These are phyloP conservation scores for Annulohypoxylon truncatum DNA, from an alignment of 2,329 filamentous ascomycete species.

Conservation along the genomic window DNA sequence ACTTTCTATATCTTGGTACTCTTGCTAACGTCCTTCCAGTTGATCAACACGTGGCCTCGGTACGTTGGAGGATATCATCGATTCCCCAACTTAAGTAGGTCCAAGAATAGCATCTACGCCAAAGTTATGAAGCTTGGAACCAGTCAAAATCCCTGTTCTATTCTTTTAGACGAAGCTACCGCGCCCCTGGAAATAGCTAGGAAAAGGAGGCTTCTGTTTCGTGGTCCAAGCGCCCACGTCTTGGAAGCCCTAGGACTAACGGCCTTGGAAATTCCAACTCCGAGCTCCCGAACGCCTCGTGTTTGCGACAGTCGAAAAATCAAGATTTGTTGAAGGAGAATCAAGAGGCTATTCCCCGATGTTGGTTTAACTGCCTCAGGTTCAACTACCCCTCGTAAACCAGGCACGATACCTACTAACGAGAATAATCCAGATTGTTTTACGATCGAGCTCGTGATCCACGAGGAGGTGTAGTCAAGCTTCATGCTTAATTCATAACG, in stretches of 20 bases:
- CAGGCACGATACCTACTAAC: neutral
- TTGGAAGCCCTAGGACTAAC: constrained; percentile 2
- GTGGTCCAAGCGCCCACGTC: constrained; percentile 16
- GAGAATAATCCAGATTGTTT: neutral
- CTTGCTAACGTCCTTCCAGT: neutral
- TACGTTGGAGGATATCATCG: neutral
- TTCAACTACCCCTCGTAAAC: neutral
- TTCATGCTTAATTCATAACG: neutral
- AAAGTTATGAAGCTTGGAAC: neutral
- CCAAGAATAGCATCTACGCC: neutral
- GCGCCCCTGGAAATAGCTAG: neutral
- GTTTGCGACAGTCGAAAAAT: neutral
- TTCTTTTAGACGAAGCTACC: neutral
- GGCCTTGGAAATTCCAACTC: neutral
- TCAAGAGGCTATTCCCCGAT: neutral
- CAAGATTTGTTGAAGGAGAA: neutral
- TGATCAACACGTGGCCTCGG: constrained; percentile 10
- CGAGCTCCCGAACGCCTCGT: neutral
- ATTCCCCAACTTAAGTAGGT: neutral
- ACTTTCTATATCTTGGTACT: neutral
- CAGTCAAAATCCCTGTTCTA: neutral
- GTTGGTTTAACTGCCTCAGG: neutral
- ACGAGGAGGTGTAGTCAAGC: neutral
- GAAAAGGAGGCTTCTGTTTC: neutral
- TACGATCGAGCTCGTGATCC: neutral